phyloP scores from a whole-genome alignment of 371 early-diverging fungal genomes.

The Dipsacomyces acuminosporus region DNA sequence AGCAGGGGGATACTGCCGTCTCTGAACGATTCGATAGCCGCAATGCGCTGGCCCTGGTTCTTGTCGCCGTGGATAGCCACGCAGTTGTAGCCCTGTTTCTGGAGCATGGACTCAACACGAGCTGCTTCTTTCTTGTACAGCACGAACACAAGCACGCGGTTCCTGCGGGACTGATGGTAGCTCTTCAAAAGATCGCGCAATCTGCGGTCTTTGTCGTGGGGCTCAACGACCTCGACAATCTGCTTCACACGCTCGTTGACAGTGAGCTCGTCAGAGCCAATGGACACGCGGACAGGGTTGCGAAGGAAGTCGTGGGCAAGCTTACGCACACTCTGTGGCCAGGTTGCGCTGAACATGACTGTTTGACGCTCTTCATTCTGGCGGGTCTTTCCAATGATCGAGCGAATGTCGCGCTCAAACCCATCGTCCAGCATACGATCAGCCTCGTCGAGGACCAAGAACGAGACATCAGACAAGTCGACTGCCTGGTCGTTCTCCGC shows the following conservation, averaged over 20 bases:
- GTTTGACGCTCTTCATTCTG: conserved; percentile 72
- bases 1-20: conserved; percentile 67
- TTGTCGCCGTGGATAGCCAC: conserved; percentile 99
- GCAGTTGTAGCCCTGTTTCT: conserved; percentile 77
- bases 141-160: conserved; percentile 85
- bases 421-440: conserved; percentile 96
- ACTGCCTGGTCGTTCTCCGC: conserved; percentile 76
- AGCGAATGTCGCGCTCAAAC: conserved; percentile 83
- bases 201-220: conserved; percentile 71
- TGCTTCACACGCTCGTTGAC: conserved; percentile 91
- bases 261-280: conserved; percentile 88
- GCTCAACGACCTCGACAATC: conserved; percentile 83
- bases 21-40: conserved; percentile 81
- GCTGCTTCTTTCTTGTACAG: conserved; percentile 93
- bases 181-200: conserved; percentile 74
- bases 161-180: conserved; percentile 71
- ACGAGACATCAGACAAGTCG: conserved; percentile 66
- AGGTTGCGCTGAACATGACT: conserved; percentile 99
- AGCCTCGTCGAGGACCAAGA: conserved; percentile 92
- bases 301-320: conserved; percentile 86
- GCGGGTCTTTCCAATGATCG: conserved; percentile 79
- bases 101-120: conserved; percentile 67
- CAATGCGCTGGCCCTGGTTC: conserved; percentile 91
- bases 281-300: conserved; percentile 85
- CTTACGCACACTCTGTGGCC: conserved; percentile 91